Conservation (phyloP, 2,329 filamentous ascomycete genomes). For the Hypoxylon sp. region DNA sequence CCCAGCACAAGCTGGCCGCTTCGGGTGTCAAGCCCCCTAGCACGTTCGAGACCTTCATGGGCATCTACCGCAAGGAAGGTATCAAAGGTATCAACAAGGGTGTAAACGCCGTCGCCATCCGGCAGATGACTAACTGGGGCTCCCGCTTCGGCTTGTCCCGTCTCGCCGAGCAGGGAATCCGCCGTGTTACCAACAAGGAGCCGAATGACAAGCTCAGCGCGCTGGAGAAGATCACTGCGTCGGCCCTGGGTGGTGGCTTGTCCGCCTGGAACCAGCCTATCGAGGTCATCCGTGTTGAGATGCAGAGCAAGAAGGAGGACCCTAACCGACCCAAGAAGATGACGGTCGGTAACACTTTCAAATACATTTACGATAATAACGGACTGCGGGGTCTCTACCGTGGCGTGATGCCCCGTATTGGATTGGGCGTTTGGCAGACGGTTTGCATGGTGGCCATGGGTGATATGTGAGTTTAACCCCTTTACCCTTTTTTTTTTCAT, state of each 20-base stretch:
- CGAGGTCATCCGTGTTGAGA: constrained; percentile 99
- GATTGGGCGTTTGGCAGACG: constrained; percentile 97
- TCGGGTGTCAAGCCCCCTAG: constrained; percentile 85
- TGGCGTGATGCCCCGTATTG: constrained; percentile 92
- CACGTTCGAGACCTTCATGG: constrained; percentile 95
- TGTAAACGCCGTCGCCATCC: constrained; percentile 97
- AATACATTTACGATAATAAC: constrained; percentile 91
- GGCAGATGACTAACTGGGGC: constrained; percentile 99
- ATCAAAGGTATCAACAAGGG: constrained; percentile 97
- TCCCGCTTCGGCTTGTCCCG: constrained; percentile 94
- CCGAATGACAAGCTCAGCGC: constrained; percentile 81
- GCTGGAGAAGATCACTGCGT: constrained; percentile 89
- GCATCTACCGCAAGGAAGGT: constrained; percentile 94
- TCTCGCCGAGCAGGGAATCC: constrained; percentile 90
- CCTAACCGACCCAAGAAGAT: constrained; percentile 99
- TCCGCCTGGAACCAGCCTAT: constrained; percentile 99
- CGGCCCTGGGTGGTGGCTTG: constrained; percentile 89
- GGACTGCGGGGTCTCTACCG: constrained; percentile 94
- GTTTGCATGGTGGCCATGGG: constrained; percentile 99
- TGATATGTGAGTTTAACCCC: constrained; percentile 81
- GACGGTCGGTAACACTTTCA: constrained; percentile 87
- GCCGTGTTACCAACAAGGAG: constrained; percentile 80
- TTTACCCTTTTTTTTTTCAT: constrained; percentile 3
- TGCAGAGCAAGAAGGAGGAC: constrained; percentile 99
- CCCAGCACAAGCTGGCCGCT: constrained; percentile 93